Conservation (phyloP, 805 yeast genomes). For the Saccharomycopsis capsularis region DNA sequence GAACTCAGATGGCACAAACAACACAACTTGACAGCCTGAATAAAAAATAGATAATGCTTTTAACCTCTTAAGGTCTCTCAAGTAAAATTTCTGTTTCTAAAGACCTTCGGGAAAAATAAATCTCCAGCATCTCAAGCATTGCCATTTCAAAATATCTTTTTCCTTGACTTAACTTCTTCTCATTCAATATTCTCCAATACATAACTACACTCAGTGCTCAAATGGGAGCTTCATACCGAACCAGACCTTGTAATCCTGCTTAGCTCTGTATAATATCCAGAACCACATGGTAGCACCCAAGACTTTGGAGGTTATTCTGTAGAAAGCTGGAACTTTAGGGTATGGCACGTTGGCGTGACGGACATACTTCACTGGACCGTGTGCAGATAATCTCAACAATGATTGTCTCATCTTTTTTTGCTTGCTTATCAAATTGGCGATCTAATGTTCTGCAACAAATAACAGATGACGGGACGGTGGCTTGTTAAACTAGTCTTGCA, state of each 20-base stretch:
- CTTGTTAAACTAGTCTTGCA: background rate
- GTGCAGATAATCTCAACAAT: constrained; percentile 20
- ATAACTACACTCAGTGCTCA: constrained; percentile 36
- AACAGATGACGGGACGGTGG: no score
- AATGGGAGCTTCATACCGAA: constrained; percentile 42
- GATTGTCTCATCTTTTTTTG: constrained; percentile 16
- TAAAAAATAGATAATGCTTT: no score
- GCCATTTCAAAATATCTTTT: no score
- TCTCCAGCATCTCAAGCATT: no score
- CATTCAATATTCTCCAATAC: constrained; percentile 3
- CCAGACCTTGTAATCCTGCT: constrained; percentile 64
- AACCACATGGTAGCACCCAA: constrained; percentile 88
- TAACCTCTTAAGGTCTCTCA: no score
- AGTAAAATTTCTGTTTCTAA: no score
- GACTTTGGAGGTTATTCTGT: constrained; percentile 53
- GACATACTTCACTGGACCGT: constrained; percentile 26
- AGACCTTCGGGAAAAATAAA: no score
- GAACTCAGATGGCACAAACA: no score
- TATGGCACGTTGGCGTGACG: constrained; percentile 56
- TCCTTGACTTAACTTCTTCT: no score
- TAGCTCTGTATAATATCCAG: constrained; percentile 75
- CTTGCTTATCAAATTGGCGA: background rate
- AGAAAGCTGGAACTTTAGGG: constrained; percentile 56
- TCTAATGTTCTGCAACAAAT: no score
- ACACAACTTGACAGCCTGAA: no score